phyloP scores from a whole-genome alignment of 805 yeast genomes.

The Cyberlindnera petersonii region DNA sequence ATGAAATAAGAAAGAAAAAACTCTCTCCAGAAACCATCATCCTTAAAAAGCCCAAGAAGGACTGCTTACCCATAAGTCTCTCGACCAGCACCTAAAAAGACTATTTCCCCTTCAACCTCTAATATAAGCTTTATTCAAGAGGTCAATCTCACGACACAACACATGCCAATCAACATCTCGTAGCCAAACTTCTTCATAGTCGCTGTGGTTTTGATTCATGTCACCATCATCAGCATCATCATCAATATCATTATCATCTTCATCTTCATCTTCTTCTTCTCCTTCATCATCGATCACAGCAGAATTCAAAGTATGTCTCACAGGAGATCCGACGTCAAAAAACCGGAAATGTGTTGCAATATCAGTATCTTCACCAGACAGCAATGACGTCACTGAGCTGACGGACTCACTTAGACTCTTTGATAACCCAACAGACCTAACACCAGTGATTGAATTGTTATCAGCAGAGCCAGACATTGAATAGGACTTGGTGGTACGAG shows the following conservation, averaged over 20 bases:
- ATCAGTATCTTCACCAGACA: constrained; percentile 11
- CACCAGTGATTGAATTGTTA: constrained; percentile 1
- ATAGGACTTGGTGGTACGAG: constrained; percentile 3
- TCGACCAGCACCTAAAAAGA: too few relatives aligned
- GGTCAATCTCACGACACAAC: constrained; percentile 77
- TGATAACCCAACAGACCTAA: constrained; percentile 6
- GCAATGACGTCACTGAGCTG: constrained; percentile 14
- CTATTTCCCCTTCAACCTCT: too few relatives aligned
- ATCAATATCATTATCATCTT: constrained; percentile 22
- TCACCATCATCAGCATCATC: constrained; percentile 15
- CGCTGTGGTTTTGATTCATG: constrained; percentile 19
- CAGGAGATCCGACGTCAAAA: constrained; percentile 14
- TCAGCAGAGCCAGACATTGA: background rate
- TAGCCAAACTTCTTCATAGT: constrained; percentile 26
- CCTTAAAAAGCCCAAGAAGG: too few relatives aligned
- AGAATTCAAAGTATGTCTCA: constrained; percentile 10
- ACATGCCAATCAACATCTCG: constrained; percentile 87
- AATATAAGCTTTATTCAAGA: constrained; percentile 51
- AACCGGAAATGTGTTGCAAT: constrained; percentile 11
- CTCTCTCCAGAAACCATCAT: too few relatives aligned
- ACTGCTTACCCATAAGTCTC: too few relatives aligned
- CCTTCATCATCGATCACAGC: constrained; percentile 14
- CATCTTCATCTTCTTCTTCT: constrained; percentile 11
- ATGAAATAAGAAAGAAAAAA: background rate
- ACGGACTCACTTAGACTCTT: constrained; percentile 14